Base-by-base conservation (phyloP, 768 basidiomycete species). In the Astraeus odoratus region DNA sequence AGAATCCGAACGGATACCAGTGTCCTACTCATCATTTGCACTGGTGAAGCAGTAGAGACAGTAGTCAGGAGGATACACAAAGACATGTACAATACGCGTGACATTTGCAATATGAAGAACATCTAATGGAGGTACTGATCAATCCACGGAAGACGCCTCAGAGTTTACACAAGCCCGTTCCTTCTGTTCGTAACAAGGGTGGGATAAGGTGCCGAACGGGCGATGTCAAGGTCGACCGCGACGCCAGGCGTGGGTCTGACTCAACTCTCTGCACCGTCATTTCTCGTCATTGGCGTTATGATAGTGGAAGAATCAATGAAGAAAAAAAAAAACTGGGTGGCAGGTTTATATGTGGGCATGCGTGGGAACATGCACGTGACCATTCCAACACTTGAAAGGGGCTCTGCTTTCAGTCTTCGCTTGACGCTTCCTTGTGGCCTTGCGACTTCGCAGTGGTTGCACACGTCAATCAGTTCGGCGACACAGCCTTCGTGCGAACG, bases 1-100 rank as follows among this genome's bases (percentile, higher is more conserved):
- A 84, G 16, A 89, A 96, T 60, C 90, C 94, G 0, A 57, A 58
- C 9, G 95, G 94, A 8, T 96, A 96, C 60, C 88, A 93, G 55
- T 97, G 94, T 66, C 83, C 93, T 4, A 22, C 27, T 18, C 41
- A 43, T 43, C 8, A 26, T 20, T 22, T 43, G 29, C 42, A 43
- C 30, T 22, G 22, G 29, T 25, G 12, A 37, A 22, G 24, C 25
- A n/a, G 16, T 20, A 20, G 18, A 23, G 29, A 24, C 12, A 33
- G 25, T 16, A 19, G 5, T n/a, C n/a, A n/a, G n/a, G n/a, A n/a
- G n/a, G n/a, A n/a, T n/a, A n/a, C n/a, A 12, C 0, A 20, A 47
- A 19, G 19, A 34, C 27, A 16, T 10, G n/a, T n/a, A n/a, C n/a
- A n/a, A n/a, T n/a, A n/a, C n/a, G n/a, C n/a, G n/a, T n/a, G n/a